These are phyloP conservation scores for Talaromyces rugulosus DNA, from an alignment of 2,329 filamentous ascomycete genomes.

Conservation along the genomic window DNA sequence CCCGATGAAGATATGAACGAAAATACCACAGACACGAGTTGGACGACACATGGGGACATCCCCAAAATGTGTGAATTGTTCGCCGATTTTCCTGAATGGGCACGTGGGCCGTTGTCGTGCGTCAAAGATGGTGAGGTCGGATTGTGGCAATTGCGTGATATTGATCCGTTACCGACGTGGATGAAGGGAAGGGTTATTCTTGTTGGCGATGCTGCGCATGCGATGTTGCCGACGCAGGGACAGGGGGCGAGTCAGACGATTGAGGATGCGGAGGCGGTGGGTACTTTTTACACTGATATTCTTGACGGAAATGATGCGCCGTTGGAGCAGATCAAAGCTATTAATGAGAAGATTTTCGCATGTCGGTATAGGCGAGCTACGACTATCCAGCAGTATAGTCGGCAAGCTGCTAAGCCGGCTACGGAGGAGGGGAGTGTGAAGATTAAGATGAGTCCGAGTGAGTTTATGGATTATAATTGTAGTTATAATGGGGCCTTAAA, in stretches of 20 bases:
- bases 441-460: conserved; percentile 6
- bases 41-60: conserved; percentile 39
- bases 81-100: conserved; percentile 40
- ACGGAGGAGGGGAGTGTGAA: conserved; percentile 26
- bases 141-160: conserved; percentile 45
- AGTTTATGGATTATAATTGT: conserved; percentile 20
- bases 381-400: conserved; percentile 41
- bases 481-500: conserved; percentile 14
- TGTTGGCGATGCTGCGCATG: too few species aligned
- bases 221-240: too few species aligned
- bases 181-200: too few species aligned
- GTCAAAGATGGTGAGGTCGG: conserved; percentile 29
- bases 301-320: too few species aligned
- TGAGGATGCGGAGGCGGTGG: too few species aligned
- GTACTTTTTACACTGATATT: too few species aligned
- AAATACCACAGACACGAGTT: conserved; percentile 33
- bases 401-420: conserved; percentile 39
- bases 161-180: conserved; percentile 39
- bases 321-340: neutral
- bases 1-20: conserved; percentile 39
- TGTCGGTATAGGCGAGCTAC: conserved; percentile 35
- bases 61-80: conserved; percentile 32
- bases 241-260: too few species aligned
- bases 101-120: conserved; percentile 27
- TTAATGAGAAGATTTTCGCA: neutral